A percentile compares a stretch with the other conserved stretches of the same genome.
Evolutionary conservation across 257 asterid species (phyloP).

Genomic region (Solanum virginianum): DNA sequence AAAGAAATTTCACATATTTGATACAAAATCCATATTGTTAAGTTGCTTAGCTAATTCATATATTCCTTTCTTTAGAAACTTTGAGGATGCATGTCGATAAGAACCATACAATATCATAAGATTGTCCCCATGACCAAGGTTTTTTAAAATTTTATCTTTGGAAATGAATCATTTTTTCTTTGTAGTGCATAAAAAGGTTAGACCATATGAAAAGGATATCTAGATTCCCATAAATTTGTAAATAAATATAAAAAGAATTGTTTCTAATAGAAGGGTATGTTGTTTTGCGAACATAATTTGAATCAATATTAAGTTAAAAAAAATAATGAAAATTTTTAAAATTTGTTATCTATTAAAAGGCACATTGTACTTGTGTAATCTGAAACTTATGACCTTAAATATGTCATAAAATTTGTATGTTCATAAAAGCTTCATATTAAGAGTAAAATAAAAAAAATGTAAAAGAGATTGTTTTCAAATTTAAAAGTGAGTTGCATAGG

Average conservation of each 20-base stretch:
- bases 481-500: not conserved
- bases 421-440: not conserved
- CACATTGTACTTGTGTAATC: not conserved
- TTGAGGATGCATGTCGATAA: not conserved
- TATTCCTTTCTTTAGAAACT: slow-evolving; percentile 41
- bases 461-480: not conserved
- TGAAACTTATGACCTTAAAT: not conserved
- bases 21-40: not conserved
- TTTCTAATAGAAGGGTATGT: not conserved
- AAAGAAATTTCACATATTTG: not conserved
- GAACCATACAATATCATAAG: not conserved
- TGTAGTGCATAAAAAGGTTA: not conserved
- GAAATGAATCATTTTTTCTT: not conserved
- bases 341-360: not conserved
- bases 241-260: too few species aligned
- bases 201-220: not conserved
- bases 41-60: slow-evolving; percentile 28
- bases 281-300: not conserved
- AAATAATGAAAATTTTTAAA: not conserved
- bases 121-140: not conserved
- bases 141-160: not conserved
- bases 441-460: not conserved
- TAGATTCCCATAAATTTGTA: not conserved
- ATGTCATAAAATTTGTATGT: not conserved
- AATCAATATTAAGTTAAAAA: not conserved